Evolutionary conservation across 805 yeast species (phyloP), one percentile per base, ranked within the genome.

Genomic region (Ogataea nonfermentans): DNA sequence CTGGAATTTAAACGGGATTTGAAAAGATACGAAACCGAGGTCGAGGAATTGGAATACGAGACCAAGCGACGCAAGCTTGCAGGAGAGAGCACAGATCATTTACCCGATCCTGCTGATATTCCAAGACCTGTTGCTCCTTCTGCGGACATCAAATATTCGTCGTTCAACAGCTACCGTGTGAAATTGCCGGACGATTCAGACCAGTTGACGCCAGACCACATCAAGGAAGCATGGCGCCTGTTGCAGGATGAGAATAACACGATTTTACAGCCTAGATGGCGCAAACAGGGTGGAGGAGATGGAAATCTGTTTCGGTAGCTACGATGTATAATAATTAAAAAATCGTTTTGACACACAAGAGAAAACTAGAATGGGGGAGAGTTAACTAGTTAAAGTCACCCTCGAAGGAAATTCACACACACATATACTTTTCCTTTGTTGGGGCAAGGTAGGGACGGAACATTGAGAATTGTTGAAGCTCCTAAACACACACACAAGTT

Each of bases 191-290:
- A 47, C 29, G 63, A 59, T 12, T 57, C 66, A 28, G 70, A 70
- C 33, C 96, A 96, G 1, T 59, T 90, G 31, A 68, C 78, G 24
- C 95, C 97, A 0, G 89, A 85, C 44, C 95, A 90, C 56, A 71
- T 90, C 20, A 65, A 95, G 35, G 95, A 88, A 52, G 96, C 96
- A 1, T 86, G 95, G 91, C 68, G 95, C 50, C 59, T 84, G 33
- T 84, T 81, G 49, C 78, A 76, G 48, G 47, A 72, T 29, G 95
- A 89, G 53, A 77, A 74, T 36, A 79, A 82, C 23, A 73, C 79
- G 3, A 73, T 79, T 1, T 78, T 84, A 5, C 48, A 46, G 29
- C 74, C 81, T 2, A 76, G 78, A 37, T 84, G 90, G 87, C 68
- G 90, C 41, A 61, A 71, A 6, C 86, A 83, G 55, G 87, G 87